Evolutionary conservation across 441 rosid species (phyloP), one percentile per base, ranked within the genome.

Genomic region (Mallotus repandus): DNA sequence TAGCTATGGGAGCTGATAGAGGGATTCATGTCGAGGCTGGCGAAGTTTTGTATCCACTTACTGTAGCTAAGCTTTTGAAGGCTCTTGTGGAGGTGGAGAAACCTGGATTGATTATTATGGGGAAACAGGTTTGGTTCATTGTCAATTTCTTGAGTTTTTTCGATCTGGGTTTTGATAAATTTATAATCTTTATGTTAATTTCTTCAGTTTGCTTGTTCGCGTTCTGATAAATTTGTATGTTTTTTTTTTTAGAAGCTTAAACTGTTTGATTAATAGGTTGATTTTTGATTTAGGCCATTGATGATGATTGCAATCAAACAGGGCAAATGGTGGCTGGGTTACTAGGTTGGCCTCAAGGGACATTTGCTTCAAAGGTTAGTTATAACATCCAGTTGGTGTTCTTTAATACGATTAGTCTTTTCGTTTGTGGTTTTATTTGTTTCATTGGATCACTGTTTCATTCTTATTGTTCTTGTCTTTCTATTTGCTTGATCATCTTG

Each of bases 281-380:
- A 16, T 70, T 71, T 62, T 19, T 55, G 46, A 14, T 77, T 78
- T 78, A 94, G 98, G 97, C 98, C 25, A 91, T 94, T 80, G 99
- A 94, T 81, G 94, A 94, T 86, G 99, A 94, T 54, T 94, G 98
- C 79, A 92, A 94, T 84, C 99, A 94, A 85, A 94, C 99, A 35
- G 99, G 98, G 75, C 97, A 94, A 79, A 92, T 92, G 98, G 87
- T 94, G 66, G 99, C 99, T 6, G 99, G 96, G 61, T 84, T 94
- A 78, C 92, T 92, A 55, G 86, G 84, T 77, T 95, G 99, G 99
- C 93, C 98, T 48, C 99, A 95, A 74, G 97, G 93, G 68, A 92
- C 98, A 22, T 95, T 92, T 89, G 96, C 93, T 74, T 95, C 99
- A 0, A 91, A 92, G 98, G 99, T 92, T 71, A 73, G 84, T 80